Evolutionary conservation across 495 filamentous ascomycete genomes (phyloP).

Genomic region (Penicillium salamii): DNA sequence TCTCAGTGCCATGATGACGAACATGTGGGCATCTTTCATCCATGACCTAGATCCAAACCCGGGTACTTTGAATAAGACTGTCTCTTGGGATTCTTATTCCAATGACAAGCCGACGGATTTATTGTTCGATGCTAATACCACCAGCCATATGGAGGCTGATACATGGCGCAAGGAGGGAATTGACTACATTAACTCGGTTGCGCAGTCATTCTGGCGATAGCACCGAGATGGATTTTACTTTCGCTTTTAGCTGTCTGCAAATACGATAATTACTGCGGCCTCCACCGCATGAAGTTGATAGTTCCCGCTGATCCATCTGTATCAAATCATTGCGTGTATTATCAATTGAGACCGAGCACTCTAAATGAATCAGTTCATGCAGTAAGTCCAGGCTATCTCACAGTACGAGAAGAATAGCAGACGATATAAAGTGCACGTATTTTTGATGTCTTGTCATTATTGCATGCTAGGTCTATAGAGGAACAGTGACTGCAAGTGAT

Average conservation of each 20-base stretch:
- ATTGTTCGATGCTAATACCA: slow-evolving; percentile 48
- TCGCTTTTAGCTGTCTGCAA: not conserved
- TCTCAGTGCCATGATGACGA: slow-evolving; percentile 51
- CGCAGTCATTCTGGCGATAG: slow-evolving; percentile 25
- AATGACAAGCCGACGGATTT: slow-evolving; percentile 38
- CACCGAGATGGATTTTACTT: not conserved
- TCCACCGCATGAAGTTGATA: too few species aligned
- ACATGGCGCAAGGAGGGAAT: slow-evolving; percentile 47
- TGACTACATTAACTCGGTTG: slow-evolving; percentile 30
- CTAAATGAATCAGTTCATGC: too few species aligned
- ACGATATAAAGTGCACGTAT: too few species aligned
- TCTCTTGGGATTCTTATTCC: slow-evolving; percentile 46
- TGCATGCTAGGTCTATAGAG: too few species aligned
- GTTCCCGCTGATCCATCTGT: too few species aligned
- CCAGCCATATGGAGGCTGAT: slow-evolving; percentile 47
- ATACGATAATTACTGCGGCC: too few species aligned
- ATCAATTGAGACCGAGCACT: too few species aligned
- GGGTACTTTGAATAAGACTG: slow-evolving; percentile 24
- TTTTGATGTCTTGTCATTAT: too few species aligned
- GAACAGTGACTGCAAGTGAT: too few species aligned
- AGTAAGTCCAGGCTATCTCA: too few species aligned
- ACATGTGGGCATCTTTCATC: slow-evolving; percentile 56
- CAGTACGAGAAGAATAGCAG: too few species aligned
- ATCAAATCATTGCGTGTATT: too few species aligned
- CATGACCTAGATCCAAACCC: slow-evolving; percentile 49